Evolutionary conservation across 1,284 basidiomycete genomes (phyloP), one percentile per base, ranked within the genome.

Genomic region (Neolentinus lepideus): DNA sequence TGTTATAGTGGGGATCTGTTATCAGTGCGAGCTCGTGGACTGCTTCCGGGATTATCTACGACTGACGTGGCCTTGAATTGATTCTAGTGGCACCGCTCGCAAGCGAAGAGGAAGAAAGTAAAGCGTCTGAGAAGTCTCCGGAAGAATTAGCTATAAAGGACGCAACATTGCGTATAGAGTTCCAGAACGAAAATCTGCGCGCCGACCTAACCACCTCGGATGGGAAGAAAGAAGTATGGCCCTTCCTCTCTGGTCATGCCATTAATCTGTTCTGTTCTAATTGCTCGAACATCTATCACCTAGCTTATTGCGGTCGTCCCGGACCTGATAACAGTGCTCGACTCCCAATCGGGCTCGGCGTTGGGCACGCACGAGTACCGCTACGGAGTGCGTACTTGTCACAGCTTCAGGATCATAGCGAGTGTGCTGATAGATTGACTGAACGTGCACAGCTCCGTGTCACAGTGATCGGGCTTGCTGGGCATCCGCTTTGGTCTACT

Each of bases 181-280:
- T 83, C 69, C 79, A 82, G 62, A 83, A 83, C 61, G 80, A 83
- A 63, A 82, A 83, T 61, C 64, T 81, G 2, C 73, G 72, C 54
- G 76, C 73, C 9, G 75, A 77, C 58, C 55, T 75, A 31, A 71
- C 74, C 54, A 69, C 69, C 24, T 67, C 70, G 1, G 66, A 64
- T 61, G 63, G 68, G 53, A 31, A 68, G 56, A 60, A 65, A 6
- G 38, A 43, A 16, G 38, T 55, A 68, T 67, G 64, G 67, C 64
- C 43, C 24, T 55, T 57, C 29, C 51, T 54, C 46, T 27, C 24
- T 16, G 31, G n/a, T n/a, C n/a, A n/a, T n/a, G n/a, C n/a, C n/a
- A n/a, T 26, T n/a, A 50, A 33, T 43, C 46, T 45, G 21, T 53
- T 52, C 27, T 21, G 24, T 35, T 43, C 46, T 45, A 27, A 57